phyloP scores from a whole-genome alignment of 2,329 filamentous ascomycete genomes.

The Exophiala viscosa region DNA sequence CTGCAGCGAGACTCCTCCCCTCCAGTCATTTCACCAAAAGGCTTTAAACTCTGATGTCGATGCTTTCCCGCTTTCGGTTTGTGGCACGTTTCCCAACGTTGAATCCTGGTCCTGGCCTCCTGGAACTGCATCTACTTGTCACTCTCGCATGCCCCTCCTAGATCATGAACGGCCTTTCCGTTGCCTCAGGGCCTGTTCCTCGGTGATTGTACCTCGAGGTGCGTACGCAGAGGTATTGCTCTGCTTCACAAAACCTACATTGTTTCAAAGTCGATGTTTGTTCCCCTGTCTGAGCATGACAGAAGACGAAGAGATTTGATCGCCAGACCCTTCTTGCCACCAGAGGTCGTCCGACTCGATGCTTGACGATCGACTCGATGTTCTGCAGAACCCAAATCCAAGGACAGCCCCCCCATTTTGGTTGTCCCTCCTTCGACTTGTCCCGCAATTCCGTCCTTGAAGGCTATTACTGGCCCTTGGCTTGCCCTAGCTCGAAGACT shows the following conservation, averaged over 20 bases:
- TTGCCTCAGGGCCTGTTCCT: no score
- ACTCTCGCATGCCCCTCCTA: background rate
- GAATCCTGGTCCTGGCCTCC: background rate
- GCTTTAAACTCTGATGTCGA: background rate
- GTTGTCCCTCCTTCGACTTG: background rate
- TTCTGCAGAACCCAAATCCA: background rate
- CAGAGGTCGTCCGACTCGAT: background rate
- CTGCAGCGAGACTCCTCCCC: background rate
- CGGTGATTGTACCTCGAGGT: no score
- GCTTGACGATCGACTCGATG: background rate
- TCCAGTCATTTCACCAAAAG: background rate
- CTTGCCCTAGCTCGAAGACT: slow-evolving; percentile 7
- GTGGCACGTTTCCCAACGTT: background rate
- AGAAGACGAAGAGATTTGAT: background rate
- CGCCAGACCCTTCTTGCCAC: background rate
- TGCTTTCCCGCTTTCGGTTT: background rate
- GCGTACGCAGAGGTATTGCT: no score
- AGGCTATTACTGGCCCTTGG: background rate
- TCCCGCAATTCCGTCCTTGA: slow-evolving; percentile 1
- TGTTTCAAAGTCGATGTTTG: background rate
- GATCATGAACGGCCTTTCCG: no score
- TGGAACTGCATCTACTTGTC: background rate
- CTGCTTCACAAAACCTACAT: no score
- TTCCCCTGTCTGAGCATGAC: background rate
- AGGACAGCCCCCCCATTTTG: background rate